phyloP scores from a whole-genome alignment of 2,329 filamentous ascomycete species.

The Colletotrichum horii region DNA sequence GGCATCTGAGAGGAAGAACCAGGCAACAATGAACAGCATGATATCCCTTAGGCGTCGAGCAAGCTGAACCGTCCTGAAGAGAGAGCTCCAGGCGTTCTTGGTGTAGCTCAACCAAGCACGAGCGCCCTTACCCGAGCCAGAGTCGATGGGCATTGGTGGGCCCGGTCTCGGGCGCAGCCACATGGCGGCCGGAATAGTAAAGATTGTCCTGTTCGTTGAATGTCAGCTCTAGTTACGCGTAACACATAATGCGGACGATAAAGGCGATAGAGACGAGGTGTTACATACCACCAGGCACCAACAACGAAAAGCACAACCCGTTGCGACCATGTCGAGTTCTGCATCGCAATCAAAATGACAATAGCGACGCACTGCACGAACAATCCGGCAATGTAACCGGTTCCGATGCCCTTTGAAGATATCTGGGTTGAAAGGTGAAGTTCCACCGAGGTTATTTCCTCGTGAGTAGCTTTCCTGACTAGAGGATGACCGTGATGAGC shows the following conservation, averaged over 20 bases:
- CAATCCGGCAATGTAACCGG: slow-evolving; percentile 88
- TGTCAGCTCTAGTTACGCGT: neutral
- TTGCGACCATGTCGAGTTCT: slow-evolving; percentile 83
- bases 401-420: slow-evolving; percentile 90
- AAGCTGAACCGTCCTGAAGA: slow-evolving; percentile 79
- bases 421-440: slow-evolving; percentile 87
- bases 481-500: slow-evolving; percentile 34
- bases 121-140: slow-evolving; percentile 38
- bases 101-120: slow-evolving; percentile 73
- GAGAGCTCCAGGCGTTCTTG: slow-evolving; percentile 81
- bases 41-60: slow-evolving; percentile 77
- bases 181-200: slow-evolving; percentile 85
- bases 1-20: slow-evolving; percentile 94
- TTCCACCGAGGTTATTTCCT: slow-evolving; percentile 66
- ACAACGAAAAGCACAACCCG: slow-evolving; percentile 86
- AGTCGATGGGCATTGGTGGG: slow-evolving; percentile 67
- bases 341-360: slow-evolving; percentile 72
- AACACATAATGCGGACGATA: neutral
- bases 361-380: slow-evolving; percentile 85
- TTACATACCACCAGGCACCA: slow-evolving; percentile 79
- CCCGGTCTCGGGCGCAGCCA: slow-evolving; percentile 91
- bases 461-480: slow-evolving; percentile 44
- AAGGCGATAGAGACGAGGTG: neutral
- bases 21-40: slow-evolving; percentile 80
- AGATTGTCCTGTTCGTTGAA: slow-evolving; percentile 47